Conservation (phyloP, 2,329 filamentous ascomycete genomes). For the Botryotinia narcissicola region DNA sequence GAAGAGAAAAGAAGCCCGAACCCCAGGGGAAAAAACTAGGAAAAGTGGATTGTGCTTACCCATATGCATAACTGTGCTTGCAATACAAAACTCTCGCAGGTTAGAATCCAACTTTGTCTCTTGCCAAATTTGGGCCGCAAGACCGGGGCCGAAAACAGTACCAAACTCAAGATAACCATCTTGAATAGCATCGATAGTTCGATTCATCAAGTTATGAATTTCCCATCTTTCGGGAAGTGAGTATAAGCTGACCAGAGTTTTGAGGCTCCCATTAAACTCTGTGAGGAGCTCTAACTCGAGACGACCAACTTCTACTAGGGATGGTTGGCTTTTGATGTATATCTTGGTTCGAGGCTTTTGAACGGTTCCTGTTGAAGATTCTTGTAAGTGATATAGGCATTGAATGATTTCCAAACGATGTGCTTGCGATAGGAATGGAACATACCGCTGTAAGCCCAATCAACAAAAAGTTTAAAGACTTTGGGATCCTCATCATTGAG, state of each 20-base stretch:
- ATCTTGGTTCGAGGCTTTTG: conserved; percentile 16
- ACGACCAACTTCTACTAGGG: background rate
- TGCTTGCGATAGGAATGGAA: background rate
- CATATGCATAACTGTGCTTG: conserved; percentile 25
- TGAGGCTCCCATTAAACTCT: conserved; percentile 21
- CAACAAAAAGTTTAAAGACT: conserved; percentile 23
- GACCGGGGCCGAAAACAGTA: conserved; percentile 23
- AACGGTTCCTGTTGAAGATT: background rate
- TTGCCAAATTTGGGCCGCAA: conserved; percentile 18
- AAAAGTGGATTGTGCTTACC: background rate
- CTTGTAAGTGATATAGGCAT: background rate
- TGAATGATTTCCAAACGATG: background rate
- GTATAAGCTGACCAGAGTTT: conserved; percentile 24
- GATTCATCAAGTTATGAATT: conserved; percentile 25
- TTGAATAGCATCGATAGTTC: conserved; percentile 27
- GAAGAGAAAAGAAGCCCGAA: too few species aligned
- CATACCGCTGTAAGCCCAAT: conserved; percentile 23
- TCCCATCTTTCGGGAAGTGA: conserved; percentile 24
- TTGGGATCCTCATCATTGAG: conserved; percentile 22
- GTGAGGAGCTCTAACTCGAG: conserved; percentile 20
- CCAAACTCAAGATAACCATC: conserved; percentile 26
- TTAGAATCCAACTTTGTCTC: conserved; percentile 23
- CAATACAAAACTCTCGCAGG: conserved; percentile 27
- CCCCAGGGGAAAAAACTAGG: background rate
- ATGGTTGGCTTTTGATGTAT: background rate